phyloP scores from a whole-genome alignment of 805 yeast species.

The Candida vartiovaarae region DNA sequence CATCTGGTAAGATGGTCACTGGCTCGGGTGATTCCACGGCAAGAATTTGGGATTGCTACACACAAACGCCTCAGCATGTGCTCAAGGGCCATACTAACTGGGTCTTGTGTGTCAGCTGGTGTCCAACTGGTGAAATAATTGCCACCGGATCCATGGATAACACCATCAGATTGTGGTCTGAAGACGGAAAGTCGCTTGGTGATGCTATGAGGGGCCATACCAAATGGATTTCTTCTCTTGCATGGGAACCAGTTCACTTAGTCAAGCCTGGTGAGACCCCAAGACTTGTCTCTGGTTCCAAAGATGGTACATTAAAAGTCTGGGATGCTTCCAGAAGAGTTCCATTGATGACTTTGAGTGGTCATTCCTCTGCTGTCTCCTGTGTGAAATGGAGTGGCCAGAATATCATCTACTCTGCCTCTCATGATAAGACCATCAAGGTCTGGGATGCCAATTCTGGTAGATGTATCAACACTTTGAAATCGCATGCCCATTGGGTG shows the following conservation, averaged over 20 bases:
- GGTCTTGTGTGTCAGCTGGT: constrained; percentile 89
- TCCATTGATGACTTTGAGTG: constrained; percentile 66
- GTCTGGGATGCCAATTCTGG: constrained; percentile 87
- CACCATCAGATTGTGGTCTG: constrained; percentile 83
- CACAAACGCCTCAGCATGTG: constrained; percentile 83
- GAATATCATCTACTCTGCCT: constrained; percentile 76
- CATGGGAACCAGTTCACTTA: constrained; percentile 93
- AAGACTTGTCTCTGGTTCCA: constrained; percentile 78
- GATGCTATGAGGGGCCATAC: constrained; percentile 71
- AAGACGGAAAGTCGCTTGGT: constrained; percentile 68
- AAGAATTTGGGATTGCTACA: constrained; percentile 92
- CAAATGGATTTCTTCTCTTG: constrained; percentile 82
- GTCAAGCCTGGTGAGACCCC: constrained; percentile 60
- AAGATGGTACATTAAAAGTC: constrained; percentile 81
- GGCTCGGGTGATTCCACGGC: constrained; percentile 98
- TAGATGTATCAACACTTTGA: constrained; percentile 66
- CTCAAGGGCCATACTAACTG: constrained; percentile 83
- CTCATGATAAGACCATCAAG: constrained; percentile 91
- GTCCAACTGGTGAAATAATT: constrained; percentile 83
- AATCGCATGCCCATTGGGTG: constrained; percentile 96
- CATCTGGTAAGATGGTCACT: constrained; percentile 78
- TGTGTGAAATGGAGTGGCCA: constrained; percentile 98
- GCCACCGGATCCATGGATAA: constrained; percentile 97
- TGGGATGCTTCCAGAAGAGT: constrained; percentile 80
- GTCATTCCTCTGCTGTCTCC: constrained; percentile 84